Percentiles rank a stretch among this genome's conserved stretches.
phyloP scores from a whole-genome alignment of 129 eudicot species.

The Deinandra increscens region DNA sequence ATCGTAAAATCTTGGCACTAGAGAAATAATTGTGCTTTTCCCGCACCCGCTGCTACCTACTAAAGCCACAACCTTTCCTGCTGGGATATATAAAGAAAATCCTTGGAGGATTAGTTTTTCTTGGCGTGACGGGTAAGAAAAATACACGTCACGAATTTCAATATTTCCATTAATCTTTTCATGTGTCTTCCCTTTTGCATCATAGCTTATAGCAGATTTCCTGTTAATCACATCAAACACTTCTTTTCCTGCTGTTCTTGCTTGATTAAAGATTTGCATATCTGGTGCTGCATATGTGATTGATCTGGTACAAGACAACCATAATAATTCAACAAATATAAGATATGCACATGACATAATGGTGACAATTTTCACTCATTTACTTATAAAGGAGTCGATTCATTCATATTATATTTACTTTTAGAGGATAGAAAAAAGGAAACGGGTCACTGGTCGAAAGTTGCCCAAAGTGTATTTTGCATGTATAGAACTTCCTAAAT shows the following conservation, averaged over 20 bases:
- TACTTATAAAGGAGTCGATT: not conserved
- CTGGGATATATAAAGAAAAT: conserved; percentile 74
- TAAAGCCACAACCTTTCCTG: conserved; percentile 77
- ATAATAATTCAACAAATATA: not conserved
- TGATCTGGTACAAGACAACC: conserved; percentile 44
- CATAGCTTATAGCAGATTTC: conserved; percentile 46
- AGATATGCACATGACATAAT: too few relatives aligned
- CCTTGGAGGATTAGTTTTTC: conserved; percentile 65
- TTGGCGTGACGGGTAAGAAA: conserved; percentile 72
- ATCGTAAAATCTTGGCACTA: conserved; percentile 73
- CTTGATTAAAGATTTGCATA: conserved; percentile 85
- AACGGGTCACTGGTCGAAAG: not conserved
- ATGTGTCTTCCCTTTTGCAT: conserved; percentile 47
- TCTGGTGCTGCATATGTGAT: conserved; percentile 86
- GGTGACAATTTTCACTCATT: not conserved
- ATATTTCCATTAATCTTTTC: conserved; percentile 56
- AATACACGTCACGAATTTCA: conserved; percentile 54
- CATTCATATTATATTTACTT: not conserved
- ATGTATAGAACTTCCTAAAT: not conserved
- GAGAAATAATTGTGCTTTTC: conserved; percentile 84
- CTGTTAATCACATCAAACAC: conserved; percentile 72
- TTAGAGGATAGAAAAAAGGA: not conserved
- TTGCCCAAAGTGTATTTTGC: not conserved
- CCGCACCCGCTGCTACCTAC: conserved; percentile 93
- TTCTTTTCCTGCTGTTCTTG: conserved; percentile 88